phyloP scores from a whole-genome alignment of 305 asterid genomes.

The Ajuga reptans region DNA sequence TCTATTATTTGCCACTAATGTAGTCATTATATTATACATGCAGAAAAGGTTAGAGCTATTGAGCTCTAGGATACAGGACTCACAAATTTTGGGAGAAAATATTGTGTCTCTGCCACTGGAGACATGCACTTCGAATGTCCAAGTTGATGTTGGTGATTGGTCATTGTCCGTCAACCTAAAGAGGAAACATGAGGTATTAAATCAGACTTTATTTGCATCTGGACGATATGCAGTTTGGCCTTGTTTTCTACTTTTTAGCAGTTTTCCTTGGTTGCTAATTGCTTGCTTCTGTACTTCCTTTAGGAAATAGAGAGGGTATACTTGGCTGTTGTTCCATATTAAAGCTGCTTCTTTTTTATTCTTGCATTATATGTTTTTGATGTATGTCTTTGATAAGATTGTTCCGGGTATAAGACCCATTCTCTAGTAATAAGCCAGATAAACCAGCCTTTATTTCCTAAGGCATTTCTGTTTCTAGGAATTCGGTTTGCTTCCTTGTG shows the following conservation, averaged over 20 bases:
- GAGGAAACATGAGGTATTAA: slow-evolving; percentile 42
- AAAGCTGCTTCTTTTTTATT: neutral
- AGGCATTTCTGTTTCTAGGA: too few species aligned
- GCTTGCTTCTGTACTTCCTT: slow-evolving; percentile 8
- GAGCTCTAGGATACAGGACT: slow-evolving; percentile 53
- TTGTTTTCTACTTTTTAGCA: neutral
- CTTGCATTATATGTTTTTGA: neutral
- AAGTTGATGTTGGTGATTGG: slow-evolving; percentile 27
- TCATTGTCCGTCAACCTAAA: slow-evolving; percentile 25
- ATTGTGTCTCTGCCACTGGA: slow-evolving; percentile 27
- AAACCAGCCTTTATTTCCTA: neutral
- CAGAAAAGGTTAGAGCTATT: slow-evolving; percentile 56
- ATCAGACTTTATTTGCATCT: slow-evolving; percentile 14
- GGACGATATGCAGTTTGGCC: slow-evolving; percentile 3
- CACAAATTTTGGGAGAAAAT: slow-evolving; percentile 37
- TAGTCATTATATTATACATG: slow-evolving; percentile 26
- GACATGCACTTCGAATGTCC: slow-evolving; percentile 23
- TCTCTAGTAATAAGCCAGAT: neutral
- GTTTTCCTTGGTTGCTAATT: neutral
- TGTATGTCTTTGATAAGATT: neutral
- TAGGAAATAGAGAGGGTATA: slow-evolving; percentile 7
- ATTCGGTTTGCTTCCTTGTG: neutral
- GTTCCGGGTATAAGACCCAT: neutral
- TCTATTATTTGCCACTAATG: slow-evolving; percentile 12
- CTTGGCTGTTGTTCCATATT: neutral